phyloP scores from a whole-genome alignment of 768 basidiomycete genomes.

The Sutorius australiensis region DNA sequence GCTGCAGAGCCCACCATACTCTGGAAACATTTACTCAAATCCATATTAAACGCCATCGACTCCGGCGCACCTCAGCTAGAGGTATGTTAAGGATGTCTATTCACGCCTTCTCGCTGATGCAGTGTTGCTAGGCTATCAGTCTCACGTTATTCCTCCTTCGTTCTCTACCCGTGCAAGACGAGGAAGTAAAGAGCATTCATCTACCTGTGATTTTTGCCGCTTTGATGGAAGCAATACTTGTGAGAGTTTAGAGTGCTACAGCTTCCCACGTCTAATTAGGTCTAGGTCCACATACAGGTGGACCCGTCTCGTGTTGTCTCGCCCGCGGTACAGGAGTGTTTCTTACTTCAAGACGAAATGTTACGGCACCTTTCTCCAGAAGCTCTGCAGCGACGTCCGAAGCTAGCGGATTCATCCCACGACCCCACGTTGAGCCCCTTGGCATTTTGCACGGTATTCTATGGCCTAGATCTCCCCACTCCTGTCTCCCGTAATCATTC shows the following conservation, averaged over 20 bases:
- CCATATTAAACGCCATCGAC: conserved; percentile 53
- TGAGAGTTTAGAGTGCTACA: conserved; percentile 31
- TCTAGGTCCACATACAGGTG: conserved; percentile 37
- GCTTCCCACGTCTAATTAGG: not conserved
- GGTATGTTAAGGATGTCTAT: conserved; percentile 34
- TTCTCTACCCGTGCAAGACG: conserved; percentile 76
- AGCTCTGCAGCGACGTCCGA: conserved; percentile 49
- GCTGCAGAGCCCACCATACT: conserved; percentile 85
- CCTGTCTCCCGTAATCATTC: conserved; percentile 23
- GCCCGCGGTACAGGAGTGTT: conserved; percentile 36
- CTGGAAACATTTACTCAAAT: conserved; percentile 72
- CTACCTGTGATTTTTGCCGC: conserved; percentile 75
- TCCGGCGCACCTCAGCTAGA: conserved; percentile 43
- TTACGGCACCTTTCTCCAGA: conserved; percentile 47
- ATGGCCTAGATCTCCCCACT: conserved; percentile 41
- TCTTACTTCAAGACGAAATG: conserved; percentile 53
- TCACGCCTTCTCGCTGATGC: conserved; percentile 2
- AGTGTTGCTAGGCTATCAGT: conserved; percentile 49
- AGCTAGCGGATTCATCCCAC: conserved; percentile 37
- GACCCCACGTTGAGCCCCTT: conserved; percentile 40
- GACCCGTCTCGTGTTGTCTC: conserved; percentile 35
- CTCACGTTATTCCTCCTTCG: conserved; percentile 71
- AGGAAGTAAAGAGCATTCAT: conserved; percentile 79
- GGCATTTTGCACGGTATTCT: conserved; percentile 59
- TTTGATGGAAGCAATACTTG: conserved; percentile 60